Evolutionary conservation across 164 flowering plant species (phyloP).

Genomic region (Nymphaea thermarum): DNA sequence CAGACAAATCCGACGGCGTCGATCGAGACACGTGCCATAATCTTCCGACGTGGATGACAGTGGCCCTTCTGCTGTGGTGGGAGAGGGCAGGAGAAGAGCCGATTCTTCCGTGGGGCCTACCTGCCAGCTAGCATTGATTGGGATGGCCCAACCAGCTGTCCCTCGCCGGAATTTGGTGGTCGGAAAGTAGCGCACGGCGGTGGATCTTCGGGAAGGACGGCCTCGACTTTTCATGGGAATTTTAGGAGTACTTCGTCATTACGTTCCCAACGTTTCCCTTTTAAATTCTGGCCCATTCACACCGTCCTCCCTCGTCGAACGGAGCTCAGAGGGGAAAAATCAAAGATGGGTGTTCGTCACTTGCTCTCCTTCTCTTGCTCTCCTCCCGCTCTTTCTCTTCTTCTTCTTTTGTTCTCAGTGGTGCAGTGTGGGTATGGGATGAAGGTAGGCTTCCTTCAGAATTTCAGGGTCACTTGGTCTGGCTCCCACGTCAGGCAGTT

Average conservation of each 20-base stretch:
- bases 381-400: not conserved
- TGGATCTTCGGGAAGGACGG: too few species aligned
- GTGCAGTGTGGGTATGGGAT: not conserved
- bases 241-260: too few species aligned
- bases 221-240: too few species aligned
- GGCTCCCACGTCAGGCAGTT: constrained; percentile 36
- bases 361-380: not conserved
- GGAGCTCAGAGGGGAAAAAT: not conserved
- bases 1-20: too few species aligned
- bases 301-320: not conserved
- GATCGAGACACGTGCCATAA: too few species aligned
- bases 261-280: not conserved
- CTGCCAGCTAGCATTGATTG: not conserved
- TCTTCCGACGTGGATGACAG: too few species aligned
- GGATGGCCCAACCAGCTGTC: not conserved
- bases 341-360: not conserved
- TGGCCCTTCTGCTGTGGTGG: too few species aligned
- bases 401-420: not conserved
- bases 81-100: not conserved
- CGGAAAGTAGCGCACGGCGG: not conserved
- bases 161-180: not conserved
- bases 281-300: not conserved
- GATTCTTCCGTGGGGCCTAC: not conserved
- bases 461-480: constrained; percentile 43
- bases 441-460: constrained; percentile 18